phyloP scores from a whole-genome alignment of 257 asterid species.

The Gentiana dahurica region DNA sequence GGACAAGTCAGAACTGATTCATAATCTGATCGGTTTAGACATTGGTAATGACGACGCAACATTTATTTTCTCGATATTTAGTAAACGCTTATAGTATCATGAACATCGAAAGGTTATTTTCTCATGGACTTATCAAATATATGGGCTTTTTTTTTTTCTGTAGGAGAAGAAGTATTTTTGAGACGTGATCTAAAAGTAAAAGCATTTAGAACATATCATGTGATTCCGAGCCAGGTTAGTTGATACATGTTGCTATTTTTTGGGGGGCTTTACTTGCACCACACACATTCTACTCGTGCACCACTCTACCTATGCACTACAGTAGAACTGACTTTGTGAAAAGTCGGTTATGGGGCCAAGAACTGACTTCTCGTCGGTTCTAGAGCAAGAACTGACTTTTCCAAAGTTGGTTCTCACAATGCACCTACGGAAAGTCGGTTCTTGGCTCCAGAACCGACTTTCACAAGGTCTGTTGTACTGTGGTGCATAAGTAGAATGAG shows the following conservation, averaged over 20 bases:
- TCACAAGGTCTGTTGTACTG: too few species aligned
- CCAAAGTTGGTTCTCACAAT: too few species aligned
- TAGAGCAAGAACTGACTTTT: too few species aligned
- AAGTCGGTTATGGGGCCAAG: too few species aligned
- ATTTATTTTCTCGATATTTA: not conserved
- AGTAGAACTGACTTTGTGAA: too few species aligned
- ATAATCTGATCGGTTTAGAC: slow-evolving; percentile 76
- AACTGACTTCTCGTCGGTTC: too few species aligned
- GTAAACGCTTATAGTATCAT: not conserved
- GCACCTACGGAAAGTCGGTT: too few species aligned
- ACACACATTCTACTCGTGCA: too few species aligned
- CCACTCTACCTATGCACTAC: too few species aligned
- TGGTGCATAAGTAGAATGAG: too few species aligned
- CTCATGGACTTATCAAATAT: not conserved
- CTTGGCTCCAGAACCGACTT: too few species aligned
- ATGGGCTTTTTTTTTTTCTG: slow-evolving; percentile 9
- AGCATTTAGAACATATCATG: slow-evolving; percentile 82
- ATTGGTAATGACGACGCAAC: slow-evolving; percentile 51
- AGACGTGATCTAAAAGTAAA: slow-evolving; percentile 78
- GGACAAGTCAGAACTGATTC: slow-evolving; percentile 85
- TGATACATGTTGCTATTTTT: not conserved
- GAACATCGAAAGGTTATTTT: not conserved
- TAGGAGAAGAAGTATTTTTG: slow-evolving; percentile 76
- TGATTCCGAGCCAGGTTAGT: slow-evolving; percentile 84
- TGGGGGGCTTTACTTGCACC: too few species aligned